Base-by-base conservation (phyloP, 2,329 filamentous ascomycete genomes). In the Talaromyces sp. region DNA sequence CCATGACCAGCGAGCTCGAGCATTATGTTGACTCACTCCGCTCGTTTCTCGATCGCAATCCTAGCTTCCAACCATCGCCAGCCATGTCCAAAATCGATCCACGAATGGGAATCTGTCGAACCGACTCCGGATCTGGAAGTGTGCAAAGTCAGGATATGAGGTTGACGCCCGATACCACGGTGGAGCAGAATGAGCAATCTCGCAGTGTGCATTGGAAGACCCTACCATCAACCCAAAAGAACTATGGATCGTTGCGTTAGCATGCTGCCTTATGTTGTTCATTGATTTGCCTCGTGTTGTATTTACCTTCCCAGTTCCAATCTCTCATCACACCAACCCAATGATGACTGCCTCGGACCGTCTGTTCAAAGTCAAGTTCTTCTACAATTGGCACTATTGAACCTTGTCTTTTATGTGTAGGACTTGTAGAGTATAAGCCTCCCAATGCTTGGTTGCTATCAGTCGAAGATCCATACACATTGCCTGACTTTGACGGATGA, bases 261-360 rank as follows among this genome's bases (percentile, higher is more conserved):
- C 58, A 23, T 31, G 31, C 63, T 33, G 44, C 25, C 7, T 21
- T 25, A 40, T 3, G 21, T 40, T 18, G 18, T n/a, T 40, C 23
- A 48, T 37, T 21, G 11, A 44, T 59, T 14, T 35, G 11, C 40
- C 21, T 11, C 16, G 28, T n/a, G 46, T 50, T 42, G 52, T 68
- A 77, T 82, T 77, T 77, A 88, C 87, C 83, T 81, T 90, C 87
- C 87, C 88, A 90, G n/a, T 81, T 78, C 85, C 86, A 88, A 67
- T 89, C 87, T 65, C 83, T 83, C 88, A 90, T 90, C 46, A 90
- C 86, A 40, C 86, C 85, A 8, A 88, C 78, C 88, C 88, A 90
- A 73, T 90, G 88, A 69, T 88, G 74, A 52, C 79, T 79, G 3
- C 88, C 87, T 66, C 84, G 81, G n/a, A 90, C 85, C 2, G 86